These are phyloP conservation scores for Annulohypoxylon nitens DNA, from an alignment of 495 filamentous ascomycete genomes.

Conservation along the genomic window DNA sequence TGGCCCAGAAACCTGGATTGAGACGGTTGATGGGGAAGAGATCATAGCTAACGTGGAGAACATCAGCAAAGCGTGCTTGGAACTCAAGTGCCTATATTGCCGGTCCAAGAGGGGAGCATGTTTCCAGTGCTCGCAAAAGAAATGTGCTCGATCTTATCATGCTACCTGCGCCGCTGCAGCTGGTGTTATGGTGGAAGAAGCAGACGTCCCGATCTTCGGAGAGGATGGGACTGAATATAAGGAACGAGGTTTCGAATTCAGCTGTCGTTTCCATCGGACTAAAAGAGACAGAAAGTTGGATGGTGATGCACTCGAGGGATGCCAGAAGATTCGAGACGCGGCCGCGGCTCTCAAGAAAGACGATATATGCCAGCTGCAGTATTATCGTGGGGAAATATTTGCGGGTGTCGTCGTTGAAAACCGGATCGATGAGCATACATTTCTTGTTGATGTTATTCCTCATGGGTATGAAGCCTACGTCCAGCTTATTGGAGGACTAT, in stretches of 20 bases:
- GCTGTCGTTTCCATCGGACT: conserved; percentile 91
- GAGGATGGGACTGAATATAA: conserved; percentile 94
- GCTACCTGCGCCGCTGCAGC: conserved; percentile 93
- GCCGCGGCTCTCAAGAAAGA: conserved; percentile 76
- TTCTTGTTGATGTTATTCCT: conserved; percentile 88
- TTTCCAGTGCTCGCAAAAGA: conserved; percentile 96
- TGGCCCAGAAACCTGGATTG: conserved; percentile 92
- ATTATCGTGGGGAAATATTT: conserved; percentile 85
- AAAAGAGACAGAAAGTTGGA: conserved; percentile 81
- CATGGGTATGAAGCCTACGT: conserved; percentile 74
- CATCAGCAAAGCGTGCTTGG: conserved; percentile 88
- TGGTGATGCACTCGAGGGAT: conserved; percentile 75
- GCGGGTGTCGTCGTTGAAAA: conserved; percentile 92
- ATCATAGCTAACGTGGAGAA: conserved; percentile 79
- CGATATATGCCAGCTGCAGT: conserved; percentile 90
- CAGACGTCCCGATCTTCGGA: conserved; percentile 84
- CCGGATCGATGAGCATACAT: conserved; percentile 75
- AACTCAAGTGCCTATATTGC: conserved; percentile 94
- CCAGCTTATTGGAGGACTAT: conserved; percentile 13
- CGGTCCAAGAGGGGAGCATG: conserved; percentile 92
- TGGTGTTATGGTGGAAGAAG: conserved; percentile 90
- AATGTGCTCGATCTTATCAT: conserved; percentile 94
- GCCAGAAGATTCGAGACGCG: conserved; percentile 75
- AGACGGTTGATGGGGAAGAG: conserved; percentile 74
- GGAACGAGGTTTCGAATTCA: conserved; percentile 88